phyloP scores from a whole-genome alignment of 1,139 yeast species.

The Scheffersomyces segobiensis region DNA sequence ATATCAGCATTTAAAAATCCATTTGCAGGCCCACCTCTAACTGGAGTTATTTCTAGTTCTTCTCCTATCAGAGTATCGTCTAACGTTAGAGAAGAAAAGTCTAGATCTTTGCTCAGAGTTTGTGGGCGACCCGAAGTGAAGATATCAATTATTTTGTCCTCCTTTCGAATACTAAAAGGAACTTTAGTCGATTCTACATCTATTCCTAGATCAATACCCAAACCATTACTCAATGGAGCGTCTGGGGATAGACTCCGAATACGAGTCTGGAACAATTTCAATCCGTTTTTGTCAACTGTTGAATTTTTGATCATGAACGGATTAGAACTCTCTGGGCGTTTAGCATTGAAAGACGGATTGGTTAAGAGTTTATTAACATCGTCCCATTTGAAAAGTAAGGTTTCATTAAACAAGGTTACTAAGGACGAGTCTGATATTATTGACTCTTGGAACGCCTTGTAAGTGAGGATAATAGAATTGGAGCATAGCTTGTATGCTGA shows the following conservation, averaged over 20 bases:
- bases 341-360: background rate
- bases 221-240: constrained; percentile 12
- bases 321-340: background rate
- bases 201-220: constrained; percentile 40
- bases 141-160: constrained; percentile 30
- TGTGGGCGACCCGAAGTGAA: constrained; percentile 3
- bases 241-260: background rate
- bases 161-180: constrained; percentile 37
- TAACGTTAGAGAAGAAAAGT: background rate
- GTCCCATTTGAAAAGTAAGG: constrained; percentile 34
- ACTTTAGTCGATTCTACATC: constrained; percentile 30
- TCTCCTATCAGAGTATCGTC: too few species aligned
- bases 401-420: constrained; percentile 22
- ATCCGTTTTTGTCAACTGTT: constrained; percentile 12
- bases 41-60: background rate
- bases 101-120: background rate
- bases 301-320: background rate
- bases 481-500: constrained; percentile 33
- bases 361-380: constrained; percentile 21
- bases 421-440: constrained; percentile 21
- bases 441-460: constrained; percentile 32
- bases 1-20: background rate
- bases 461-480: constrained; percentile 31
- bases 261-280: constrained; percentile 19
- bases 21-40: background rate